Evolutionary conservation across 352 stramenopile species (phyloP), one percentile per base, ranked within the genome.

Genomic region (Peronosclerospora sorghi): DNA sequence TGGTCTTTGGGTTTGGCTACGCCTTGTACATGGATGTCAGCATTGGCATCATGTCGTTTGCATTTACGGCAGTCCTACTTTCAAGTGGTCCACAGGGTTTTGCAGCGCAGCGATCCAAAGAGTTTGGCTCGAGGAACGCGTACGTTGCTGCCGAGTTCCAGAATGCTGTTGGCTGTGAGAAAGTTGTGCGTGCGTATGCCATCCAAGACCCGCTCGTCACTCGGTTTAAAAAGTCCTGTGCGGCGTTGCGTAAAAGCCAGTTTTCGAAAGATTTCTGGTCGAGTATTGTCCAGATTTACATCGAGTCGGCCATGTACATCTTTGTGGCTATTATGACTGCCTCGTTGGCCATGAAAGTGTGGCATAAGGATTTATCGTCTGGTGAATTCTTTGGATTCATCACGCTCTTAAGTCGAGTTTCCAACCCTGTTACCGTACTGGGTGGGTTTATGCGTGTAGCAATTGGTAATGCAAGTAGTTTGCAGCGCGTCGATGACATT

Each of bases 231-330:
- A 78, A 76, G 36, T 86, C 76, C 15, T 82, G 67, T 36, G 50
- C 43, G 4, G 56, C 51, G 21, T 45, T 94, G 47, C 65, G 78
- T 27, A 88, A 85, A 48, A 85, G 80, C 49, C 78, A 91, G 56
- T 92, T 94, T 58, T 80, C 63, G 17, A 94, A 92, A 51, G 78
- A 91, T 43, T 90, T 94, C 36, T 94, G 81, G 81, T 85, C 78
- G 23, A 87, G 77, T 45, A 72, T 94, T 37, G 81, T 94, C 46
- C 81, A 94, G 59, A 94, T 94, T 39, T 90, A 94, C 66, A 87
- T 94, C 37, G 79, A 91, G 48, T 88, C 74, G 28, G 76, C 74
- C 17, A 94, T 94, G 81, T 92, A 86, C 59, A 87, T 91, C 58
- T 94, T 94, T 58, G 79, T 80, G 36, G 74, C 79, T 5, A 82